Base-by-base conservation (phyloP, 2,329 filamentous ascomycete species). In the Aspergillus sp. region DNA sequence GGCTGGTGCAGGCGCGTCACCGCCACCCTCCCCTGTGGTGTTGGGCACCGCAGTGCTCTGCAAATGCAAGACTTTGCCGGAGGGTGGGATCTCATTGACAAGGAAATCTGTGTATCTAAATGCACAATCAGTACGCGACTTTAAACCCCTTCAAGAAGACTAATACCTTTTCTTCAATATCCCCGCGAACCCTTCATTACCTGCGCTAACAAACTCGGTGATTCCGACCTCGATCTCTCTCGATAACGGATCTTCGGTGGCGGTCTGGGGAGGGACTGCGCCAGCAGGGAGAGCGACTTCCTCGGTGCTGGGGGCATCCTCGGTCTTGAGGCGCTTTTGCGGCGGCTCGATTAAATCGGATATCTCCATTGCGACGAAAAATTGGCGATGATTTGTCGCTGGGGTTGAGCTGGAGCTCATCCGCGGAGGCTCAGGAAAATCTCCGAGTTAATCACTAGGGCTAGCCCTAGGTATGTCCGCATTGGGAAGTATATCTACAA, bases 31-130 rank as follows among this genome's bases (percentile, higher is more conserved):
- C 26, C 59, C 53, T 8, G 54, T 48, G 7, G 58, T 48, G 0
- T 30, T 30, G 3, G 74, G 72, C 7, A 68, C 67, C 17, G 66
- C 64, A 15, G 82, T 73, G 53, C 80, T 82, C 56, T 74, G 80
- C 48, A 97, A 78, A 72, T 93, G 91, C 52, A 95, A 73, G 13
- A 96, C 90, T 53, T 86, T 76, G 15, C 92, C 92, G 68, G 89
- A 84, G 30, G 87, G 86, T 18, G 84, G 78, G 61, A 97, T 93
- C 74, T 97, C 93, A 69, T 96, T 93, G 66, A 97, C 93, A 65
- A 95, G 80, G 67, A 97, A 97, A 72, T 97, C 93, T 4, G 92
- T 93, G 74, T 93, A 97, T 64, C 91, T 85, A 55, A 18, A 15
- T 48, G n/a, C 51, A 20, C 55, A 41, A 62, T 53, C 24, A 8